Conservation (phyloP, 148 eudicot genomes). For the Fagopyrum esculentum region DNA sequence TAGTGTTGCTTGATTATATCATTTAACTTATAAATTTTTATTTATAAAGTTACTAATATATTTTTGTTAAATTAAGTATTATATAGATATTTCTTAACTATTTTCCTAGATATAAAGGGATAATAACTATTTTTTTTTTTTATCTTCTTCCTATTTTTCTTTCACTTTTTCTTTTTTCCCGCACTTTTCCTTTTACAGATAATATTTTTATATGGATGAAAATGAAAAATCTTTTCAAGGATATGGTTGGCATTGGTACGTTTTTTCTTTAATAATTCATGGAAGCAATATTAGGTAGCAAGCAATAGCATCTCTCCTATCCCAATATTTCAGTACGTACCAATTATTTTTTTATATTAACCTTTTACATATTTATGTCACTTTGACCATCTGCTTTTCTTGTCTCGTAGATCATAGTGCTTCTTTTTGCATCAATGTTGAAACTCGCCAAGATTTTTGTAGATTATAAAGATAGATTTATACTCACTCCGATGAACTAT, state of each 20-base stretch:
- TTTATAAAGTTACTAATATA: too few species aligned
- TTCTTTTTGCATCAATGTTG: neutral
- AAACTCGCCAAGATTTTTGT: neutral
- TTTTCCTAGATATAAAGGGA: too few species aligned
- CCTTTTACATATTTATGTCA: neutral
- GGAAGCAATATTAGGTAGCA: neutral
- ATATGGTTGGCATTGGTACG: neutral
- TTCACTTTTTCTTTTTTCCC: neutral
- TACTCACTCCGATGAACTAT: too few species aligned
- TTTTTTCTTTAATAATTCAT: constrained; percentile 1
- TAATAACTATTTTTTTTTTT: neutral
- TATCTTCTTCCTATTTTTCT: neutral
- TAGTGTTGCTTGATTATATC: too few species aligned
- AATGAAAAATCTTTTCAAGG: neutral
- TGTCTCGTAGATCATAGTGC: neutral
- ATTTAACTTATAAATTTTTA: too few species aligned
- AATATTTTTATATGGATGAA: neutral
- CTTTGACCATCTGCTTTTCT: constrained; percentile 1
- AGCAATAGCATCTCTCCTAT: neutral
- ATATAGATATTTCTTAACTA: too few species aligned
- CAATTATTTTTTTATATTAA: neutral
- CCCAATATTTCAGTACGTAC: neutral
- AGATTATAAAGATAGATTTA: too few species aligned
- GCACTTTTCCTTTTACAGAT: neutral
- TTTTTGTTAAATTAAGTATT: too few species aligned